phyloP scores from a whole-genome alignment of 805 yeast species.

The Yarrowia yakushimensis region DNA sequence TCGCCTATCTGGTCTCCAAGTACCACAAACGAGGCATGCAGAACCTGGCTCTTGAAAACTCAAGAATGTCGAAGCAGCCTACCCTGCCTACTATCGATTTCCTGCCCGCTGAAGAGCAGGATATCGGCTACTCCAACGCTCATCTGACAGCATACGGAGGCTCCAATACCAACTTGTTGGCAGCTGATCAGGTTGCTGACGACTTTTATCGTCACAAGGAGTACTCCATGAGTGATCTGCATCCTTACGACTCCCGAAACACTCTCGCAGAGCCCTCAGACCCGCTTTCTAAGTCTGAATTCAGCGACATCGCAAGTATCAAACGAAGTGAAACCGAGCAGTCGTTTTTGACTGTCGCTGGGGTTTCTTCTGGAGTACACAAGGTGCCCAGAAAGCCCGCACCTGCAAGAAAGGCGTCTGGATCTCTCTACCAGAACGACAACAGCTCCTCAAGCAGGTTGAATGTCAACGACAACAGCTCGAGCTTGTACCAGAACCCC shows the following conservation, averaged over 20 bases:
- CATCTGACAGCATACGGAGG: background rate
- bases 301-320: background rate
- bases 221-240: background rate
- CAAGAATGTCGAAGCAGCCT: slow-evolving; percentile 32
- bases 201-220: background rate
- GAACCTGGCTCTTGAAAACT: slow-evolving; percentile 33
- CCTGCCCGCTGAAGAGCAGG: background rate
- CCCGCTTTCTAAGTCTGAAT: background rate
- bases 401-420: background rate
- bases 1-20: slow-evolving; percentile 49
- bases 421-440: background rate
- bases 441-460: background rate
- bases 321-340: background rate
- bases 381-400: slow-evolving; percentile 6
- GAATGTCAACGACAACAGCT: background rate
- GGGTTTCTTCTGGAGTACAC: background rate
- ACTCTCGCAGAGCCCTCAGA: slow-evolving; percentile 11
- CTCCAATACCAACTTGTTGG: background rate
- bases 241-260: background rate
- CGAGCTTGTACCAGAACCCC: slow-evolving; percentile 1
- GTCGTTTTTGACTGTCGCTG: background rate
- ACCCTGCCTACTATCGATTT: slow-evolving; percentile 33
- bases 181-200: background rate
- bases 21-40: slow-evolving; percentile 38
- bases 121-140: background rate